Percentiles rank a stretch among this genome's conserved stretches.
Evolutionary conservation across 1,284 basidiomycete species (phyloP).

Genomic region (Cerrena zonata): DNA sequence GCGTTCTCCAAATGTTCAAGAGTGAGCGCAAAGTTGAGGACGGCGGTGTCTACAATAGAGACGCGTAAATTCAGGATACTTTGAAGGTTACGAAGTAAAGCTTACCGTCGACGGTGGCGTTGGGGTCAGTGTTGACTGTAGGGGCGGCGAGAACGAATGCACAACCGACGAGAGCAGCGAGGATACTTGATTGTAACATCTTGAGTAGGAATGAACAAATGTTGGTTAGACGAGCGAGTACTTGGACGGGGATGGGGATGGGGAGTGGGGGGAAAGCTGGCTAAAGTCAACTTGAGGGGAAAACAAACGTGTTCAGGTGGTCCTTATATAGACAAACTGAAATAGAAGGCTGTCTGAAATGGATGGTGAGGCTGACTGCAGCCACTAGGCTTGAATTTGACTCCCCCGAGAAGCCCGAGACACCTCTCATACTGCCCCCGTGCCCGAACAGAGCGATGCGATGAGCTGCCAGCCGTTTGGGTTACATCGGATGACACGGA

Average conservation of each 20-base stretch:
- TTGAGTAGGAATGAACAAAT: background rate
- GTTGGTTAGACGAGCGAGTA: background rate
- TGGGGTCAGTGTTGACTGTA: background rate
- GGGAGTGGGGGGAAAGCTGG: background rate
- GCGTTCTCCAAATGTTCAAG: slow-evolving; percentile 66
- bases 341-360: background rate
- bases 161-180: slow-evolving; percentile 1
- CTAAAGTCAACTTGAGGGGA: background rate
- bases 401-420: background rate
- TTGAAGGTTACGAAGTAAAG: background rate
- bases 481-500: no score
- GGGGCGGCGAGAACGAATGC: slow-evolving; percentile 2
- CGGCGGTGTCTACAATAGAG: slow-evolving; percentile 32
- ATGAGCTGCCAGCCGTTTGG: no score
- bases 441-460: no score
- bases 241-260: background rate
- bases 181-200: slow-evolving; percentile 3
- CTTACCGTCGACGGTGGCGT: background rate
- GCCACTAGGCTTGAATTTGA: background rate
- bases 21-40: slow-evolving; percentile 57
- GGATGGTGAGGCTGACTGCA: background rate
- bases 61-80: background rate
- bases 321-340: background rate
- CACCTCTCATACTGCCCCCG: no score
- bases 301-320: background rate